Percentiles rank a stretch among this genome's conserved stretches.
Evolutionary conservation across 768 basidiomycete genomes (phyloP).

Genomic region (Exidia glandulosa): DNA sequence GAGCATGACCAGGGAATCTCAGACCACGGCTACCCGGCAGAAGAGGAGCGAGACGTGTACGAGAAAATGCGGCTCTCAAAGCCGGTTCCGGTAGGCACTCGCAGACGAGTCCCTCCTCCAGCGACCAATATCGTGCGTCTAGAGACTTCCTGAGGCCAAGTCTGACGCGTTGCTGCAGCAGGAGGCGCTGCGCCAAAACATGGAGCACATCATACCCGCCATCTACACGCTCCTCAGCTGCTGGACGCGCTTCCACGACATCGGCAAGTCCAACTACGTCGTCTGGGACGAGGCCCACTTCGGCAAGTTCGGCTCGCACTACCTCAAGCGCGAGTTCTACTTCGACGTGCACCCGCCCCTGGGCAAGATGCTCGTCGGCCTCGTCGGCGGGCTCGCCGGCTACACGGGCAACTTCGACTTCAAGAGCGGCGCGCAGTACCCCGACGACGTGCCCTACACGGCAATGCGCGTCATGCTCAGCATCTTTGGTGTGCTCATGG

Average conservation of each 20-base stretch:
- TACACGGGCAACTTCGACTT: conserved; percentile 91
- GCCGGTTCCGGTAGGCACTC: background rate
- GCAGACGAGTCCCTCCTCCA: conserved; percentile 39
- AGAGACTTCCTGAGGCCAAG: conserved; percentile 36
- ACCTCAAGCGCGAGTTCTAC: conserved; percentile 98
- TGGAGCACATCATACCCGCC: conserved; percentile 64
- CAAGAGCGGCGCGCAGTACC: conserved; percentile 82
- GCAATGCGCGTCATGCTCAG: conserved; percentile 95
- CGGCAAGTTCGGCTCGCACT: conserved; percentile 97
- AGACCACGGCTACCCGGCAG: conserved; percentile 17
- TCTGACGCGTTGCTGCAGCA: conserved; percentile 27
- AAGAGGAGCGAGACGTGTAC: conserved; percentile 62
- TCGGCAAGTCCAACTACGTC: conserved; percentile 75
- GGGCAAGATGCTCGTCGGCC: conserved; percentile 97
- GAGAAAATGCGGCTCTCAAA: conserved; percentile 28
- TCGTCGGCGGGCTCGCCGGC: conserved; percentile 82
- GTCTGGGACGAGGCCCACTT: conserved; percentile 99
- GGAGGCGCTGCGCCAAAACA: conserved; percentile 72
- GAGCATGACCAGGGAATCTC: conserved; percentile 4
- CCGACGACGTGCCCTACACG: conserved; percentile 76
- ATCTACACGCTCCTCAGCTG: conserved; percentile 90
- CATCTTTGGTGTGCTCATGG: conserved; percentile 88
- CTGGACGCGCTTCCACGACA: conserved; percentile 90
- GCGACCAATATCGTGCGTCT: conserved; percentile 21
- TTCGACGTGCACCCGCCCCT: conserved; percentile 98